These are phyloP conservation scores for Microdochium nivale DNA, from an alignment of 2,329 filamentous ascomycete genomes.

Conservation along the genomic window DNA sequence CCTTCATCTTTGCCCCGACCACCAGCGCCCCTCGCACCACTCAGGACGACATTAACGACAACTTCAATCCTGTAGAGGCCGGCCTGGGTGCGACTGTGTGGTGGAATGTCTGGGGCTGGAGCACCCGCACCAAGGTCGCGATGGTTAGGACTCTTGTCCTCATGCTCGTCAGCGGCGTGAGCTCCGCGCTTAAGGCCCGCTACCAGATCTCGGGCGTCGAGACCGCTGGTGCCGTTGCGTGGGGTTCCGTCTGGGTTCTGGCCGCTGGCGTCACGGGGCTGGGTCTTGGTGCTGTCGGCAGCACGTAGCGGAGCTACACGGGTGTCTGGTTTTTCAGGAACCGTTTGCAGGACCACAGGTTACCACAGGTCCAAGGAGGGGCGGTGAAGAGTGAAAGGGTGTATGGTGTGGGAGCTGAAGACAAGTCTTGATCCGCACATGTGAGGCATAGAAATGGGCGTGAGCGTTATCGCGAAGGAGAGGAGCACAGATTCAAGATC, in stretches of 20 bases:
- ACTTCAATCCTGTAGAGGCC: conserved; percentile 57
- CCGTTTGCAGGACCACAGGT: no score
- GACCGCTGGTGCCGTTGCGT: conserved; percentile 58
- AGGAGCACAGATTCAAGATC: no score
- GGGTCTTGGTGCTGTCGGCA: conserved; percentile 41
- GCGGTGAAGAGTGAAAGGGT: no score
- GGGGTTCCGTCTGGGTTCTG: conserved; percentile 66
- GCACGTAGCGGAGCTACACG: conserved; percentile 26
- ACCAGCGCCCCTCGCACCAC: conserved; percentile 41
- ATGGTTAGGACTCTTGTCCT: conserved; percentile 55
- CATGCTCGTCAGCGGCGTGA: conserved; percentile 45
- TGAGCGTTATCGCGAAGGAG: no score
- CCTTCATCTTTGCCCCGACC: conserved; percentile 69
- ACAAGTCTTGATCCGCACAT: no score
- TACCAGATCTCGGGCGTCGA: conserved; percentile 65
- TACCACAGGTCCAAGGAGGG: no score
- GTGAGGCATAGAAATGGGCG: no score
- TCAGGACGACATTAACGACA: conserved; percentile 36
- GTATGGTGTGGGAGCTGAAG: no score
- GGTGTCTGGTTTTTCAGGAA: no score
- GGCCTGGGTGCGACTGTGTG: conserved; percentile 61
- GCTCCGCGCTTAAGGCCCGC: conserved; percentile 56
- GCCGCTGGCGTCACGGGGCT: conserved; percentile 52
- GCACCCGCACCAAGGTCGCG: conserved; percentile 51
- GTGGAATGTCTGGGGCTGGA: conserved; percentile 66